Conservation (phyloP, 116 monocot genomes). For the Thalassia testudinum region DNA sequence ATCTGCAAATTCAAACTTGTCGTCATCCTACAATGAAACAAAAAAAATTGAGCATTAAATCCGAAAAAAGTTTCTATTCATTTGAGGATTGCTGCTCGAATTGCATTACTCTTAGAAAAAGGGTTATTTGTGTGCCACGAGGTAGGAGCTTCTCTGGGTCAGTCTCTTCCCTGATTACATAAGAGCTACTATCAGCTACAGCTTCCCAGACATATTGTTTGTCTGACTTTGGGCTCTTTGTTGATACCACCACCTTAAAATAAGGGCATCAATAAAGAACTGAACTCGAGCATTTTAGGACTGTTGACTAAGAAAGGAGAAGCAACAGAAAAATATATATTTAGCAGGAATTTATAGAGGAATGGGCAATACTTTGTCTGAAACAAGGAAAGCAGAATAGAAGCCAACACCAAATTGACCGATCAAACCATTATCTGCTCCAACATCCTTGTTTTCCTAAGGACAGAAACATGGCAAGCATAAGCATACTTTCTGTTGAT, state of each 20-base stretch:
- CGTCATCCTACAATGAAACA: constrained; percentile 50
- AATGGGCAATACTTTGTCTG: constrained; percentile 49
- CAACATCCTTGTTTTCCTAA: constrained; percentile 92
- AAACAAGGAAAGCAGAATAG: constrained; percentile 94
- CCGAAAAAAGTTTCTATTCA: too few species aligned
- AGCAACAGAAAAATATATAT: not conserved
- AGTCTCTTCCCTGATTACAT: constrained; percentile 70
- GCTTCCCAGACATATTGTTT: constrained; percentile 99
- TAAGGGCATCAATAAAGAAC: not conserved
- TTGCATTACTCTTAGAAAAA: constrained; percentile 57
- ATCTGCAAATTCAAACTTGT: constrained; percentile 87
- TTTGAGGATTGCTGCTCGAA: not conserved
- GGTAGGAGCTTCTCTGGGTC: constrained; percentile 71
- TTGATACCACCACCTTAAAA: constrained; percentile 76
- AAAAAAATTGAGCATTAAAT: too few species aligned
- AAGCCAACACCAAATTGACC: constrained; percentile 99
- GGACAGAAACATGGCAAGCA: not conserved
- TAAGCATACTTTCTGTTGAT: not conserved
- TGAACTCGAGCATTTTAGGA: not conserved
- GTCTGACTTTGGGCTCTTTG: constrained; percentile 89
- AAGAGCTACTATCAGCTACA: constrained; percentile 71
- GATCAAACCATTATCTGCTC: constrained; percentile 78
- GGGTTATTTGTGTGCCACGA: constrained; percentile 83
- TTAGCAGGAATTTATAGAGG: too few species aligned
- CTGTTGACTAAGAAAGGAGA: not conserved